Evolutionary conservation across 2,329 filamentous ascomycete species (phyloP).

Genomic region (Apiospora marii): DNA sequence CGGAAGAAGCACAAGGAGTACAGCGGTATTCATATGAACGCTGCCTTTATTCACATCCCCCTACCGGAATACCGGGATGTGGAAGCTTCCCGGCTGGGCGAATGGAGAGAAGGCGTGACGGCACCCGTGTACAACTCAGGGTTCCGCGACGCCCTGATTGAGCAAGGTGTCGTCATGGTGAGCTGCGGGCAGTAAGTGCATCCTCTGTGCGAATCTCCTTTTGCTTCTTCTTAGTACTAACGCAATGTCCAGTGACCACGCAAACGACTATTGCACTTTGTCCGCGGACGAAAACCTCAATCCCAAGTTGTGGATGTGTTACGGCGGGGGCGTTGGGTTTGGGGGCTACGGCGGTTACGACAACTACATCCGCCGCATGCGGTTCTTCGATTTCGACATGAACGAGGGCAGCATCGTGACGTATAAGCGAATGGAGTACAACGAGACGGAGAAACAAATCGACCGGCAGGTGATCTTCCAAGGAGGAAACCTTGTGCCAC

Average conservation of each 20-base stretch:
- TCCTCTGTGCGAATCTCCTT: background rate
- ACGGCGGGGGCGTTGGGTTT: constrained; percentile 89
- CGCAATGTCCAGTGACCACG: constrained; percentile 74
- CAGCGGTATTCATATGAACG: constrained; percentile 90
- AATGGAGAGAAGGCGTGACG: constrained; percentile 84
- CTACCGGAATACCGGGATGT: constrained; percentile 82
- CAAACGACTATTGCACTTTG: constrained; percentile 94
- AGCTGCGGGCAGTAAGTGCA: constrained; percentile 86
- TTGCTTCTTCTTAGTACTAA: background rate
- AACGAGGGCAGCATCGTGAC: constrained; percentile 88
- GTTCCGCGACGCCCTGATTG: constrained; percentile 89
- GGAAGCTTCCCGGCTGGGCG: constrained; percentile 69
- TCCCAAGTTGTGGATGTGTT: constrained; percentile 95
- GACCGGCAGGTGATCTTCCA: constrained; percentile 74
- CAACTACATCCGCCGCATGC: constrained; percentile 81
- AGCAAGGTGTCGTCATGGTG: constrained; percentile 85
- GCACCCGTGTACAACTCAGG: constrained; percentile 89
- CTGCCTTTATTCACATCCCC: constrained; percentile 97
- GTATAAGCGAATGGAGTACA: constrained; percentile 87
- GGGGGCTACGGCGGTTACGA: constrained; percentile 95
- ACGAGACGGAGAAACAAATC: constrained; percentile 59
- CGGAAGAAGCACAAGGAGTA: constrained; percentile 84
- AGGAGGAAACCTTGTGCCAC: constrained; percentile 55
- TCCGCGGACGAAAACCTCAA: constrained; percentile 61
- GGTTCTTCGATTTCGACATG: constrained; percentile 93